Evolutionary conservation across 164 flowering plant genomes (phyloP), one percentile per base, ranked within the genome.

Genomic region (Protea cynaroides): DNA sequence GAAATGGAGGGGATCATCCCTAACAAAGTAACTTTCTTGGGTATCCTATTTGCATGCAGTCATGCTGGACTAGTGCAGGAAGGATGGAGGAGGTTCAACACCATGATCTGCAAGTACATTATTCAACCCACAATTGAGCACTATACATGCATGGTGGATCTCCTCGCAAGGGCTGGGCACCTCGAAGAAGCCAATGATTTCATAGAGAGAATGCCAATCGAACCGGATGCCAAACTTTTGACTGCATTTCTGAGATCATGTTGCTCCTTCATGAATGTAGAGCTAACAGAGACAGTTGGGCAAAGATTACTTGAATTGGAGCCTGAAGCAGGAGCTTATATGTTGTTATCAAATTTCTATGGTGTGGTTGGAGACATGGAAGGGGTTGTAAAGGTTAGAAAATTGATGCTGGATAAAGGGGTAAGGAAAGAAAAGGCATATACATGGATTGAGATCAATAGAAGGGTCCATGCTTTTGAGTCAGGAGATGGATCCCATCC

Each of bases 121-220:
- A 59, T 79, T 25, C 52, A 60, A n/a, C 82, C 84, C 59, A 57
- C 44, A 58, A 69, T 75, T 66, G 81, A 79, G 63, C 84, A 81
- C 55, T 81, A 81, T 50, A 75, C 81, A 14, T 79, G 81, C 73
- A 76, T 81, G 81, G 81, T 79, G 36, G 81, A 81, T 70, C 68
- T 75, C 34, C 72, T 81, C 1, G 74, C 66, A 1, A 67, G 81
- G 59, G 69, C 81, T 2, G 81, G 81, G 7, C 52, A 10, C 25
- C 65, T 81, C 0, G 34, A 54, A 1, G 85, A 77, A 57, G 83
- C 85, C 19, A 37, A 18, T 19, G 21, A 52, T 3, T 75, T 79
- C 58, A 72, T 79, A 6, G 24, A 71, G 55, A 60, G n/a, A 40
- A 81, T 81, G 85, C 83, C 85, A 13, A 36, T 72, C 5, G 59